phyloP scores from a whole-genome alignment of 352 stramenopile species.

The Paralagenidium karlingii region DNA sequence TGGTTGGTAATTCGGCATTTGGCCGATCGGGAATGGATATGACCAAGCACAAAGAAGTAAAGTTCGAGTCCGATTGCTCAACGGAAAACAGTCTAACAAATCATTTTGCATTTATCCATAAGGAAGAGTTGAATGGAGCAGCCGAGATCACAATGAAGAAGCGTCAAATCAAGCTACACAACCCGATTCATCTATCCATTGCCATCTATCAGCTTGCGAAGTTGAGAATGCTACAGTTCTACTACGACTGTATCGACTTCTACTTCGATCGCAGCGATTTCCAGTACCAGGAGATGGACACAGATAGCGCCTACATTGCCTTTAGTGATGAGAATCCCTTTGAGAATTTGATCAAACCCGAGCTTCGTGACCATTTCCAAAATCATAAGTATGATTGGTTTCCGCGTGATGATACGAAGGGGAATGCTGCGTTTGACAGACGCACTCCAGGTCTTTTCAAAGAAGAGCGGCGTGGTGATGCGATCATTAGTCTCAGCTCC shows the following conservation, averaged over 20 bases:
- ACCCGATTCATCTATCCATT: conserved; percentile 8
- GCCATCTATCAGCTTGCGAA: conserved; percentile 11
- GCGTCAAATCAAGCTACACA: conserved; percentile 3
- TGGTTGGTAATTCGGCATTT: conserved; percentile 6
- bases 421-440: conserved; percentile 2
- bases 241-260: conserved; percentile 9
- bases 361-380: conserved; percentile 6
- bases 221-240: conserved; percentile 9
- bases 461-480: conserved; percentile 9
- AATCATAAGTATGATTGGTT: conserved; percentile 8
- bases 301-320: conserved; percentile 7
- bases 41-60: conserved; percentile 7
- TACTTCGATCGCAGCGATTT: conserved; percentile 7
- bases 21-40: conserved; percentile 7
- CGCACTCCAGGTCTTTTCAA: conserved; percentile 9
- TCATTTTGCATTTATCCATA: conserved; percentile 1
- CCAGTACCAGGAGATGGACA: conserved; percentile 8
- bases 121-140: conserved; percentile 4
- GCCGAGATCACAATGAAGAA: conserved; percentile 6
- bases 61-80: conserved; percentile 1
- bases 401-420: conserved; percentile 2
- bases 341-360: conserved; percentile 7
- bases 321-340: conserved; percentile 8
- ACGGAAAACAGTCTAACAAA: background rate
- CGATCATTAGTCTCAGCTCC: conserved; percentile 6